Base-by-base conservation (phyloP, 768 basidiomycete species). In the Tylopilus rubrobrunneus region DNA sequence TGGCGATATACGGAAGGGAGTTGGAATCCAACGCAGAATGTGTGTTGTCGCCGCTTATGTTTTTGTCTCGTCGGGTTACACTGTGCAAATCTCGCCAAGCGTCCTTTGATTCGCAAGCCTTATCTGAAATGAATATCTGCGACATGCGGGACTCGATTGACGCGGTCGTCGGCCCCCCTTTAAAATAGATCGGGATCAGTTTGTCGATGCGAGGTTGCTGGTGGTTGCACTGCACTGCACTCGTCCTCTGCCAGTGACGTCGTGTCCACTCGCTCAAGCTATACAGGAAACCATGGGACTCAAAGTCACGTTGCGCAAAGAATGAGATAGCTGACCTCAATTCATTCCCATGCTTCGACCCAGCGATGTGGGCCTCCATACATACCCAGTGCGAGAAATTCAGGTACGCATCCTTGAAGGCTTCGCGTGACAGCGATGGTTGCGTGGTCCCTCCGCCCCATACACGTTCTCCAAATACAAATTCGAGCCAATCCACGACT, bases 121-220 rank as follows among this genome's bases (percentile, higher is more conserved):
- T 54, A 49, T 56, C 61, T 7, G 64, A 63, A 36, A 68, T 51
- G 37, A 68, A 58, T 1, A 57, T 56, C 7, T 60, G 60, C 2
- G 58, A 63, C 37, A 47, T 52, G 8, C 40, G 44, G 21, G 43
- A 43, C 12, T 31, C 25, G 6, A 5, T 15, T 3, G 31, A 25
- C 31, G 17, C 17, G 7, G 4, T 4, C 6, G 12, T 3, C 17
- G 11, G 33, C 33, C 33, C 33, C 5, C 7, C 54, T 7, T 64
- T 51, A 45, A 56, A 62, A 43, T 55, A 52, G 2, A 64, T 55
- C 1, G 57, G 53, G 11, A 54, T 56, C 7, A 60, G 42, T 29
- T 65, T 52, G 43, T 61, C 50, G 19, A 64, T 31, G 4, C 10
- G 25, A 3, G 45, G 55, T 33, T 57, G 64, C 19, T 39, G 43